Evolutionary conservation across 352 stramenopile genomes (phyloP).

Genomic region (Phytophthora hybrid): DNA sequence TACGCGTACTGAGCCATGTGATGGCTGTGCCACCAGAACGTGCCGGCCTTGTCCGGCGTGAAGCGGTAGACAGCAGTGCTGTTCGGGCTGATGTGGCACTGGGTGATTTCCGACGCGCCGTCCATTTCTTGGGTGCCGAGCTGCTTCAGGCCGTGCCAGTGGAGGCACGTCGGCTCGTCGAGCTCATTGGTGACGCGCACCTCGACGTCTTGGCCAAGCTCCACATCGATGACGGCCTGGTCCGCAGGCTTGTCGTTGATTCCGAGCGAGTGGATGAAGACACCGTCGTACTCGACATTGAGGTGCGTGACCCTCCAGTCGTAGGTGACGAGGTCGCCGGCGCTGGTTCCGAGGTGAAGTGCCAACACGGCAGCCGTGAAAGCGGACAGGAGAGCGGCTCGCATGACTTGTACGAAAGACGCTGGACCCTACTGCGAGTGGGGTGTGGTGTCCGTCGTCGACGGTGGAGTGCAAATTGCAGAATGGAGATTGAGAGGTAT

Average conservation of each 20-base stretch:
- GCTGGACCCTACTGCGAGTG: not conserved
- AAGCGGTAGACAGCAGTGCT: not conserved
- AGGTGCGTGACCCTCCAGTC: slow-evolving; percentile 40
- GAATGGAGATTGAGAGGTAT: slow-evolving; percentile 2
- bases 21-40: not conserved
- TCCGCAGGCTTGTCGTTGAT: slow-evolving; percentile 44
- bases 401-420: slow-evolving; percentile 18
- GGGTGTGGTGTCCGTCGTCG: not conserved
- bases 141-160: not conserved
- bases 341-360: slow-evolving; percentile 4
- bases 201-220: not conserved
- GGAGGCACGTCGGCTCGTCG: not conserved
- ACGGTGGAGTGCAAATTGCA: slow-evolving; percentile 13
- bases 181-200: not conserved
- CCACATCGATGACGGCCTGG: slow-evolving; percentile 36
- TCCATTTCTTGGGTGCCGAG: not conserved
- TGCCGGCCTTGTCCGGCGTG: not conserved
- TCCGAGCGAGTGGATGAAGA: slow-evolving; percentile 26
- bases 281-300: slow-evolving; percentile 32
- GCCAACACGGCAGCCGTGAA: slow-evolving; percentile 3
- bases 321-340: slow-evolving; percentile 36
- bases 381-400: slow-evolving; percentile 1
- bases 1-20: not conserved
- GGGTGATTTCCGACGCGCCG: not conserved
- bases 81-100: not conserved